Evolutionary conservation across 495 filamentous ascomycete species (phyloP).

Genomic region (Sabuloglossum arenarium): DNA sequence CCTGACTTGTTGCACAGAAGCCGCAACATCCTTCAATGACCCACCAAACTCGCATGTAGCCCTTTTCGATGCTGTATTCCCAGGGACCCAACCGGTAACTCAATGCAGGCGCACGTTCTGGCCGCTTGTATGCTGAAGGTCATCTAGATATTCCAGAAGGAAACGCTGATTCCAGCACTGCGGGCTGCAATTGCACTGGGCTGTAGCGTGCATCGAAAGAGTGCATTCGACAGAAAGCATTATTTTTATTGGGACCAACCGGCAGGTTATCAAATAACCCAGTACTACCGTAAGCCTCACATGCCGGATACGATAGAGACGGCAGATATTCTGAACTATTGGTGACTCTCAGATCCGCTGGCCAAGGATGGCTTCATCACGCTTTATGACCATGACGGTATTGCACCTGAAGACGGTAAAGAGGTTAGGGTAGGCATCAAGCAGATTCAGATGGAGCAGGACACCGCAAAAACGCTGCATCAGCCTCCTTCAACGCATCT

Average conservation of each 20-base stretch:
- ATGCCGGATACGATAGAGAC: neutral
- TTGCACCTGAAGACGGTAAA: conserved; percentile 47
- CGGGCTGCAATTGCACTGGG: conserved; percentile 70
- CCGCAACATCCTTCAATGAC: conserved; percentile 45
- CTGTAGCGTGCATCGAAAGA: conserved; percentile 53
- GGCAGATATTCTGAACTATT: neutral
- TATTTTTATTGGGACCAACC: conserved; percentile 99
- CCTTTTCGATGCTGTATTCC: conserved; percentile 73
- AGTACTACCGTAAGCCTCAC: conserved; percentile 47
- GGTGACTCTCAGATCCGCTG: conserved; percentile 39
- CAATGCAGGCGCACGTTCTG: neutral
- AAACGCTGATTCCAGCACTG: conserved; percentile 69
- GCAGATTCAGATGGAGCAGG: conserved; percentile 92
- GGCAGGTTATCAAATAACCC: conserved; percentile 89
- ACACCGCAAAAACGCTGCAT: conserved; percentile 83
- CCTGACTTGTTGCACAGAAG: conserved; percentile 20
- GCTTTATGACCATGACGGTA: conserved; percentile 57
- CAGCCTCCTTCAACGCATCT: conserved; percentile 51
- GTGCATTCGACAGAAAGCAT: conserved; percentile 86
- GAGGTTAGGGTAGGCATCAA: conserved; percentile 56
- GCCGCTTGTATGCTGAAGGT: neutral
- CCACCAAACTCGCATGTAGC: conserved; percentile 69
- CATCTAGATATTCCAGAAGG: conserved; percentile 49
- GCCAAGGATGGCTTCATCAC: conserved; percentile 53
- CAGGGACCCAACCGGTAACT: conserved; percentile 57